Evolutionary conservation across 768 basidiomycete species (phyloP).

Genomic region (Calvatia gigantea): DNA sequence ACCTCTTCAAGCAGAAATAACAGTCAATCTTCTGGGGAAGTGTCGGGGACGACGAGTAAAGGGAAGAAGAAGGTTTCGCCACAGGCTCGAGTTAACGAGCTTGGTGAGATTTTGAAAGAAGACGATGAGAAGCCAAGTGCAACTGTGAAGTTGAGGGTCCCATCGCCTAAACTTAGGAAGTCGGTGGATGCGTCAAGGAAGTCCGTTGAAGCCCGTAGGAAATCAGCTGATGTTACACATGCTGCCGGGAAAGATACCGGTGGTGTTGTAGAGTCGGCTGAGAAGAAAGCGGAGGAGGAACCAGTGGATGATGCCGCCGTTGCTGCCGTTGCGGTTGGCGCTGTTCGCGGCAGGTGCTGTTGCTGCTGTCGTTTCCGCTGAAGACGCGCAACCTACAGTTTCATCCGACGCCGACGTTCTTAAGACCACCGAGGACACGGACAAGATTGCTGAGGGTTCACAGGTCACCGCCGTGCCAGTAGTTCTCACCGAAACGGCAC

Average conservation of each 20-base stretch:
- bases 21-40: constrained; percentile 25
- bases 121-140: constrained; percentile 21
- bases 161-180: constrained; percentile 26
- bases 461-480: background rate
- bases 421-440: constrained; percentile 2
- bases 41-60: constrained; percentile 27
- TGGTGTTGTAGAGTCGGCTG: background rate
- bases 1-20: constrained; percentile 25
- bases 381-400: constrained; percentile 7
- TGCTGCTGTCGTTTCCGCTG: background rate
- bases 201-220: background rate
- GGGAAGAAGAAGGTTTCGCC: constrained; percentile 31
- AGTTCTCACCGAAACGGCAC: background rate
- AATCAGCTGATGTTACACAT: background rate
- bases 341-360: constrained; percentile 17
- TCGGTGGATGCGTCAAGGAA: constrained; percentile 24
- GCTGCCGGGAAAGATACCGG: constrained; percentile 13
- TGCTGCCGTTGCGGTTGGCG: constrained; percentile 18
- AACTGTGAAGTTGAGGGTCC: constrained; percentile 24
- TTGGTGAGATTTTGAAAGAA: constrained; percentile 67
- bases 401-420: background rate
- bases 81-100: constrained; percentile 47
- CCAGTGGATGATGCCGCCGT: constrained; percentile 17
- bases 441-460: constrained; percentile 6
- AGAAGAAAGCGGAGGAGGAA: constrained; percentile 1